These are phyloP conservation scores for Botrytis pseudocinerea DNA, from an alignment of 2,329 filamentous ascomycete genomes.

Conservation along the genomic window DNA sequence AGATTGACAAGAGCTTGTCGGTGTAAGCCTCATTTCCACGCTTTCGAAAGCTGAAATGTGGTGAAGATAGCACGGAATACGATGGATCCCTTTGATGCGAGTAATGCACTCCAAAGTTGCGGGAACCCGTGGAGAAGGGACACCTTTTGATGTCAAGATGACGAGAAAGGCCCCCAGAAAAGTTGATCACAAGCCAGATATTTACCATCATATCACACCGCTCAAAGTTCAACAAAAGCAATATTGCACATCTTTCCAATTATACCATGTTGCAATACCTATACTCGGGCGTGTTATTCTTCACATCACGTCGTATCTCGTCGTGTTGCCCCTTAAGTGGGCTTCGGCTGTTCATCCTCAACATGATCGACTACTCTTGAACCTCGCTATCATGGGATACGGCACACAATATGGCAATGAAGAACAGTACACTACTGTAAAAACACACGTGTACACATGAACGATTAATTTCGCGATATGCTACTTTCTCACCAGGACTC, in stretches of 20 bases:
- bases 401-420: not conserved
- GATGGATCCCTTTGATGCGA: not conserved
- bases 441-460: not conserved
- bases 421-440: not conserved
- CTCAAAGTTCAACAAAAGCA: not conserved
- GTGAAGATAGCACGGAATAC: not conserved
- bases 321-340: not conserved
- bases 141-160: not conserved
- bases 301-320: not conserved
- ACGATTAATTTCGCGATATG: not conserved
- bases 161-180: not conserved
- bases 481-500: not conserved
- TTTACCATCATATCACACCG: conserved; percentile 7
- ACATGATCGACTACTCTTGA: not conserved
- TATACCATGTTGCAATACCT: not conserved
- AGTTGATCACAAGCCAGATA: not conserved
- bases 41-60: conserved; percentile 1
- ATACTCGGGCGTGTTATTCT: not conserved
- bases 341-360: not conserved
- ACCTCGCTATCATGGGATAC: not conserved
- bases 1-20: conserved; percentile 1
- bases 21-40: conserved; percentile 16
- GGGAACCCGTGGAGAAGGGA: not conserved
- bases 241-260: conserved; percentile 2
- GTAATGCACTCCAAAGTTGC: not conserved